These are phyloP conservation scores for Candida sithepensis DNA, from an alignment of 805 yeast genomes.

Conservation along the genomic window DNA sequence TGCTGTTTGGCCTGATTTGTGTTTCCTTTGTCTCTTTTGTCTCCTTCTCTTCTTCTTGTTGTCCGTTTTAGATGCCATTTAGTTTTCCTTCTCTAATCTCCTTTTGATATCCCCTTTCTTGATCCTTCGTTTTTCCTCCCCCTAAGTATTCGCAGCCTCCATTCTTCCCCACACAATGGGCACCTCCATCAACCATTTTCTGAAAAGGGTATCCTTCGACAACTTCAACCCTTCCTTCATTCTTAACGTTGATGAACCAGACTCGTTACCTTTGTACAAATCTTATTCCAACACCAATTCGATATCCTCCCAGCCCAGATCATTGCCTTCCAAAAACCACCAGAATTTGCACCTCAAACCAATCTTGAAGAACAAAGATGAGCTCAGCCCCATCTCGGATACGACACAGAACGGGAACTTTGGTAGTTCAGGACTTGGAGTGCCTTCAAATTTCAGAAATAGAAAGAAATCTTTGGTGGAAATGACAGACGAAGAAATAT, in stretches of 20 bases:
- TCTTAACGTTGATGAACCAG: not conserved
- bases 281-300: not conserved
- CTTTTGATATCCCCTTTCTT: too few species aligned
- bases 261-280: not conserved
- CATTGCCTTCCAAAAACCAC: not conserved
- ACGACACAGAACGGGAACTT: not conserved
- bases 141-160: too few species aligned
- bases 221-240: constrained; percentile 6
- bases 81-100: too few species aligned
- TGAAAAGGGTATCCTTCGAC: constrained; percentile 12
- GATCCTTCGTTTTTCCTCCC: not conserved
- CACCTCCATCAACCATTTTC: constrained; percentile 1
- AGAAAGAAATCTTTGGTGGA: constrained; percentile 45
- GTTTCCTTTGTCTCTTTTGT: not conserved
- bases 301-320: not conserved
- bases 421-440: constrained; percentile 1
- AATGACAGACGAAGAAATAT: constrained; percentile 51
- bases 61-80: not conserved
- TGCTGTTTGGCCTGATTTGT: not conserved
- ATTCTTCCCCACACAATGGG: constrained; percentile 3
- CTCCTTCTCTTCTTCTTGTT: not conserved
- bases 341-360: constrained; percentile 5
- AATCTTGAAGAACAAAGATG: constrained; percentile 14
- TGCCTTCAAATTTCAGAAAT: constrained; percentile 5
- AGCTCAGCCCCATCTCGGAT: constrained; percentile 4